Conservation (phyloP, 2,329 filamentous ascomycete species). For the Curvularia sp. region DNA sequence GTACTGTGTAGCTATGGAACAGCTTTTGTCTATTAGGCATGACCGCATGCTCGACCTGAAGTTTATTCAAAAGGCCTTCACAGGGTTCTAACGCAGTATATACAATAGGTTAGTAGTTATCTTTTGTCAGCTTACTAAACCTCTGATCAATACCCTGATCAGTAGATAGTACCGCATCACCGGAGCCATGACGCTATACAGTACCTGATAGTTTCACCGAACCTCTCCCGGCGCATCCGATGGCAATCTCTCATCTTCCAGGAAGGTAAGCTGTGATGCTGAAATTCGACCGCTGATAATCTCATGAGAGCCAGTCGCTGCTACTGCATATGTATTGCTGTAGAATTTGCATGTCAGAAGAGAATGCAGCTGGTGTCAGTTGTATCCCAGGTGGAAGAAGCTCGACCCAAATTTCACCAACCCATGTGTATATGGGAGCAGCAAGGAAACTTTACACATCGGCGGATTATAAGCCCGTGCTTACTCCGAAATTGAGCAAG, state of each 20-base stretch:
- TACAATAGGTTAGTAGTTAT: not conserved
- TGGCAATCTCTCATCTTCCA: not conserved
- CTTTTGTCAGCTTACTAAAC: not conserved
- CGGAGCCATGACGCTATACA: not conserved
- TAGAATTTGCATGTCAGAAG: not conserved
- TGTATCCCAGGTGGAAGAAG: not conserved
- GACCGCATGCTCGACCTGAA: not conserved
- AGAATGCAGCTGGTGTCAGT: not conserved
- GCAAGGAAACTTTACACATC: not conserved
- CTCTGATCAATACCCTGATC: not conserved
- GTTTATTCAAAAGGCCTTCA: not conserved
- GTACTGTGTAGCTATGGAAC: not conserved
- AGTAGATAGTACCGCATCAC: not conserved
- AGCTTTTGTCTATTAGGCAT: not conserved
- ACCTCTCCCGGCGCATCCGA: not conserved
- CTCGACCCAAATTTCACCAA: too few species aligned
- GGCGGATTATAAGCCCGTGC: not conserved
- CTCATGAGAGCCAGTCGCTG: not conserved
- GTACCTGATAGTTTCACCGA: not conserved
- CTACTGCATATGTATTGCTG: not conserved
- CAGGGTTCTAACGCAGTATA: not conserved
- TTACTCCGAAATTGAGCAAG: not conserved
- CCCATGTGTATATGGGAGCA: not conserved
- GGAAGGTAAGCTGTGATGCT: not conserved
- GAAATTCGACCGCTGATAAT: not conserved